Evolutionary conservation across 345 rosid species (phyloP).

Genomic region (Acer saccharum): DNA sequence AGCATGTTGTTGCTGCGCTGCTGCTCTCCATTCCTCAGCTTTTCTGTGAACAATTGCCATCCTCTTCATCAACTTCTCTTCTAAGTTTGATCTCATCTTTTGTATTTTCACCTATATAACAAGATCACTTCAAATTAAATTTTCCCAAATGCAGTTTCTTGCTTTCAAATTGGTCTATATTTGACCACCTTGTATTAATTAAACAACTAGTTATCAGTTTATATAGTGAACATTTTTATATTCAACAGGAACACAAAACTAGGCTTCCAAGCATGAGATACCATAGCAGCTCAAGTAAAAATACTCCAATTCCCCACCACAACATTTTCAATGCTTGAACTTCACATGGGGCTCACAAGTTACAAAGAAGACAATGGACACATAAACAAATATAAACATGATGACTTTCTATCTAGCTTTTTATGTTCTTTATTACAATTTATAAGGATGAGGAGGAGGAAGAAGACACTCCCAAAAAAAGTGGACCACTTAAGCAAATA

Average conservation of each 20-base stretch:
- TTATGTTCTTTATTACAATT: slow-evolving; percentile 6
- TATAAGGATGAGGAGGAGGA: neutral
- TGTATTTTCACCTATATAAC: slow-evolving; percentile 75
- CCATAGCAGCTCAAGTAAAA: slow-evolving; percentile 27
- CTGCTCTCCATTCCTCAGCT: slow-evolving; percentile 83
- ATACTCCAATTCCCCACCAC: slow-evolving; percentile 38
- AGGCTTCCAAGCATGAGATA: slow-evolving; percentile 31
- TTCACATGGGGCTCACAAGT: slow-evolving; percentile 47
- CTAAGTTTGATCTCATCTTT: slow-evolving; percentile 83
- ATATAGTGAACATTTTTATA: slow-evolving; percentile 24
- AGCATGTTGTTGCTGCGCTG: slow-evolving; percentile 61
- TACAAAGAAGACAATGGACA: slow-evolving; percentile 30
- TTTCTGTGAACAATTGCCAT: slow-evolving; percentile 69
- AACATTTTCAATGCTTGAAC: slow-evolving; percentile 27
- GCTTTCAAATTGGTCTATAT: neutral
- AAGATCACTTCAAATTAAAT: neutral
- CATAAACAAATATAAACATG: slow-evolving; percentile 29
- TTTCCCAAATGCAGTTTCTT: neutral
- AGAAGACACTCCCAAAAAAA: slow-evolving; percentile 32
- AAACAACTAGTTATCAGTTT: neutral
- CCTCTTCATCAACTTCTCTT: slow-evolving; percentile 88
- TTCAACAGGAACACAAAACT: slow-evolving; percentile 19
- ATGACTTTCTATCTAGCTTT: slow-evolving; percentile 36
- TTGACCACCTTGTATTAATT: neutral
- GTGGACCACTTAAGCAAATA: slow-evolving; percentile 57